Evolutionary conservation across 2,329 filamentous ascomycete species (phyloP).

Genomic region (Fusarium setosum): DNA sequence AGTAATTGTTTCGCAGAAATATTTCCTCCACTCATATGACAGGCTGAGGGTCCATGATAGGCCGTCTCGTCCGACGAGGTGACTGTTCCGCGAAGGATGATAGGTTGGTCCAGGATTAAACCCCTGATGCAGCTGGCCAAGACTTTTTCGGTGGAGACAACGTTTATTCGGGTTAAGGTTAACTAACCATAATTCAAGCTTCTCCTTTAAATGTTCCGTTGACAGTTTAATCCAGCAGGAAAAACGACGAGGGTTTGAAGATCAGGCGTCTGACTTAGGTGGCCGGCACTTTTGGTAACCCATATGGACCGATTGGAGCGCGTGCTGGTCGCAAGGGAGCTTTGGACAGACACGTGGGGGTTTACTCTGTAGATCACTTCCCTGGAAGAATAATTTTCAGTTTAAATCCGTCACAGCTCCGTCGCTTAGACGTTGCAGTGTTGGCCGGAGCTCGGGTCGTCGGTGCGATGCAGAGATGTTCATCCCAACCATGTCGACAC

Average conservation of each 20-base stretch:
- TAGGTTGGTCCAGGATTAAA: neutral
- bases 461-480: too few species aligned
- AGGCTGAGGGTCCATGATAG: neutral
- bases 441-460: too few species aligned
- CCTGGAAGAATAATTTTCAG: too few species aligned
- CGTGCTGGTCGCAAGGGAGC: too few species aligned
- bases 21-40: constrained; percentile 10
- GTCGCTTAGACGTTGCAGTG: too few species aligned
- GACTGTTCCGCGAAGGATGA: neutral
- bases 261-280: neutral
- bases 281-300: neutral
- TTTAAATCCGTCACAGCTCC: too few species aligned
- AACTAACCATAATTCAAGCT: constrained; percentile 1
- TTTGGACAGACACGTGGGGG: too few species aligned
- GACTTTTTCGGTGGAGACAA: neutral
- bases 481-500: too few species aligned
- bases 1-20: constrained; percentile 1
- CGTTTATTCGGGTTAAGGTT: constrained; percentile 10
- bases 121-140: neutral
- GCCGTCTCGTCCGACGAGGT: neutral
- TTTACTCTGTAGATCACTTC: too few species aligned
- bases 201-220: neutral
- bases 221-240: constrained; percentile 6
- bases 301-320: neutral
- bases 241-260: neutral